Base-by-base conservation (phyloP, 1,139 yeast genomes). In the Hansenula anomala region DNA sequence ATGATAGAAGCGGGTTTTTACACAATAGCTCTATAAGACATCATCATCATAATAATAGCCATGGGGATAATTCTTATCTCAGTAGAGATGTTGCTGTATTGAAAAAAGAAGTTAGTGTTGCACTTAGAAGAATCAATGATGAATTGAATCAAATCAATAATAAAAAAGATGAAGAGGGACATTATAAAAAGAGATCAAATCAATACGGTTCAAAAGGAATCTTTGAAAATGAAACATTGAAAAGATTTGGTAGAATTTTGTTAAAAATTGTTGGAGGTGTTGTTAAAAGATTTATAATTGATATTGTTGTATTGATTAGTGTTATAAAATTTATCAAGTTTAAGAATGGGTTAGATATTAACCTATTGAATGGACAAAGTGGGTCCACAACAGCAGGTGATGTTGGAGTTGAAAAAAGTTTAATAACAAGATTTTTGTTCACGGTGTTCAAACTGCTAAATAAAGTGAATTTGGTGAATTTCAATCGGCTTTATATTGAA, bases 61-160 rank as follows among this genome's bases (percentile, higher is more conserved):
- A 20, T 20, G 22, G 22, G 6, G 22, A 9, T 20, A 9, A 9
- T 20, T 6, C n/a, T n/a, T n/a, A n/a, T n/a, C n/a, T n/a, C n/a
- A 30, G 15, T 45, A 31, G 47, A 28, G 55, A 51, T 28, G 50
- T 49, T 16, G 41, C 38, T 11, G 26, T 38, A 4, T 32, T 52
- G 40, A 50, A 50, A 29, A 49, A 40, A 28, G 58, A 54, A 35
- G 46, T 51, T 15, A 37, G 47, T 10, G 23, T 34, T 5, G 48
- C 54, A 2, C 31, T 52, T 12, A 36, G 45, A 32, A 46, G 42
- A 25, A 40, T 51, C 7, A 49, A 48, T 38, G 47, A 39, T 41
- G 52, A 45, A 28, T 39, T 43, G 40, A 49, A 24, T 22, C 34
- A 19, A 34, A 37, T 16, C 28, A 20, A 19, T 39, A 18, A 30